Percentiles rank a stretch among this genome's conserved stretches.
phyloP scores from a whole-genome alignment of 352 stramenopile genomes.

The Pythium aristosporum region DNA sequence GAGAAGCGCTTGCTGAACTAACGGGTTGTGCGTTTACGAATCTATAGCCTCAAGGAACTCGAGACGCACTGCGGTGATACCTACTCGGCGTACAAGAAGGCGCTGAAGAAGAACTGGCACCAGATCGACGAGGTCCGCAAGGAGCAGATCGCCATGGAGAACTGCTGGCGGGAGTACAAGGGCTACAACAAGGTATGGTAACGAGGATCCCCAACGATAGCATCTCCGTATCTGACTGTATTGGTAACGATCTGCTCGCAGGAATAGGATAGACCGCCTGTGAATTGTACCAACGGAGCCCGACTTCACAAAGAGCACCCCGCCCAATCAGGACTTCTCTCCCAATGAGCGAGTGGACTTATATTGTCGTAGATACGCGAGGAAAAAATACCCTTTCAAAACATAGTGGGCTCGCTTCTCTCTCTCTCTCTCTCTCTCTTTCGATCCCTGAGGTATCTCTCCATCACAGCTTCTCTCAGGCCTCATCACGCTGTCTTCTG shows the following conservation, averaged over 20 bases:
- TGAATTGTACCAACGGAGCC: slow-evolving; percentile 22
- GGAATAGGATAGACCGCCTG: slow-evolving; percentile 29
- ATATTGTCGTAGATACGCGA: slow-evolving; percentile 30
- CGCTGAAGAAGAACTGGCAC: slow-evolving; percentile 89
- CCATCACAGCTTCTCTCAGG: not conserved
- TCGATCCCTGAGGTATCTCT: not conserved
- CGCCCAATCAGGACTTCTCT: not conserved
- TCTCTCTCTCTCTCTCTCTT: not conserved
- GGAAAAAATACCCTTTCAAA: slow-evolving; percentile 5
- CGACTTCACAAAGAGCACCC: slow-evolving; percentile 5
- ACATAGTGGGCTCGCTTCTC: not conserved
- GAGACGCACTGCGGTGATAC: slow-evolving; percentile 85
- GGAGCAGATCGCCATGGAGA: slow-evolving; percentile 82
- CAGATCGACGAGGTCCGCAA: slow-evolving; percentile 83
- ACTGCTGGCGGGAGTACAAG: slow-evolving; percentile 86
- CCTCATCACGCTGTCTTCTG: slow-evolving; percentile 3
- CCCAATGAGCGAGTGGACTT: slow-evolving; percentile 23
- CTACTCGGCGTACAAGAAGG: slow-evolving; percentile 86
- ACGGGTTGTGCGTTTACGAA: not conserved
- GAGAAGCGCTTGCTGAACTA: not conserved
- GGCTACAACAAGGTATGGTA: slow-evolving; percentile 35
- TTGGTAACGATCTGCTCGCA: slow-evolving; percentile 3
- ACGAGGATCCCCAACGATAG: not conserved
- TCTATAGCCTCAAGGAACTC: slow-evolving; percentile 64
- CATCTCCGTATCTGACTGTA: too few relatives aligned